Evolutionary conservation across 2,329 filamentous ascomycete genomes (phyloP).

Genomic region (Aspergillus clavatus): DNA sequence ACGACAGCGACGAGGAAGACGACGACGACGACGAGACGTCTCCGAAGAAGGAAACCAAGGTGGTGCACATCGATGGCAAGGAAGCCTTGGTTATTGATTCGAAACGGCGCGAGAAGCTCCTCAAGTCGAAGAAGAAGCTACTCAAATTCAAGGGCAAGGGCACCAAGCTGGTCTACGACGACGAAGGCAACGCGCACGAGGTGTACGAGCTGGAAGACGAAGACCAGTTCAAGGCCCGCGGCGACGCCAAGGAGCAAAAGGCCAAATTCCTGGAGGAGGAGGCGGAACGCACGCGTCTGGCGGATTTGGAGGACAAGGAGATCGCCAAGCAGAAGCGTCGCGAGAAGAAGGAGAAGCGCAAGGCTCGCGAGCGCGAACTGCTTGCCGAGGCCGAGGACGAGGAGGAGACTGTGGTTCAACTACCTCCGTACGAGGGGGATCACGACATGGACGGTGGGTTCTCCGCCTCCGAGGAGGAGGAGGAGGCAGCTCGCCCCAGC

Average conservation of each 20-base stretch:
- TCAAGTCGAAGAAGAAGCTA: slow-evolving; percentile 91
- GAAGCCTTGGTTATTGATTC: slow-evolving; percentile 82
- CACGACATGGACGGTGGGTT: slow-evolving; percentile 6
- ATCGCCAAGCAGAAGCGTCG: slow-evolving; percentile 67
- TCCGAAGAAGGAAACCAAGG: slow-evolving; percentile 39
- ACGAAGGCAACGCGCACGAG: slow-evolving; percentile 78
- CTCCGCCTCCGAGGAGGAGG: slow-evolving; percentile 24
- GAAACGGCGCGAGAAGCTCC: slow-evolving; percentile 90
- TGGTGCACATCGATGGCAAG: slow-evolving; percentile 53
- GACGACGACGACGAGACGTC: slow-evolving; percentile 17
- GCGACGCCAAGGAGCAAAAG: slow-evolving; percentile 70
- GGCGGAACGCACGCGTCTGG: slow-evolving; percentile 62
- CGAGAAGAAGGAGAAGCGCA: slow-evolving; percentile 46
- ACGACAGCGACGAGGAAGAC: slow-evolving; percentile 30
- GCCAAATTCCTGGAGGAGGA: slow-evolving; percentile 74
- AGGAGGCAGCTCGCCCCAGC: slow-evolving; percentile 26
- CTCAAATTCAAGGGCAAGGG: slow-evolving; percentile 84
- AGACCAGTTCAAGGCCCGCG: slow-evolving; percentile 69
- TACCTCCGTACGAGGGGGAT: slow-evolving; percentile 28
- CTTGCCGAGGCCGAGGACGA: slow-evolving; percentile 28
- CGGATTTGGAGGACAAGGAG: slow-evolving; percentile 79
- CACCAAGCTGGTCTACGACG: slow-evolving; percentile 83
- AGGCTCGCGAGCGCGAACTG: slow-evolving; percentile 36
- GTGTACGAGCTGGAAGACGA: slow-evolving; percentile 87
- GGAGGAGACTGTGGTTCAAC: slow-evolving; percentile 27